Conservation (phyloP, 2,329 filamentous ascomycete genomes). For the Epichloe gansuensis region DNA sequence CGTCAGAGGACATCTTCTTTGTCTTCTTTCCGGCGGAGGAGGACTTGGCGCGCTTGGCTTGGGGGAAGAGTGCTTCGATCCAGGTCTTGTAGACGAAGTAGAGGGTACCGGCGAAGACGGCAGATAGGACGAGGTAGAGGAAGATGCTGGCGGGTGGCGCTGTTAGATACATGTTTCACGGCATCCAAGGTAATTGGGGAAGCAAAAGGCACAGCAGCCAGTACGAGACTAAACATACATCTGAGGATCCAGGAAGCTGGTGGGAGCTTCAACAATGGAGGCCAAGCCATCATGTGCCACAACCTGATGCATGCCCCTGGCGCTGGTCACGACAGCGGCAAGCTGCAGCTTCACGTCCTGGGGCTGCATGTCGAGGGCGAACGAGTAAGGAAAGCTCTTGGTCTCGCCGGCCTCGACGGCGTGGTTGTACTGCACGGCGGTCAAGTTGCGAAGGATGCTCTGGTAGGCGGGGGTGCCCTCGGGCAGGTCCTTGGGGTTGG, state of each 20-base stretch:
- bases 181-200: too few species aligned
- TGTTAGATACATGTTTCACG: neutral
- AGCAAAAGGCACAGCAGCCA: too few species aligned
- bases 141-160: slow-evolving; percentile 56
- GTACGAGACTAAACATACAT: slow-evolving; percentile 49
- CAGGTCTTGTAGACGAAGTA: slow-evolving; percentile 99
- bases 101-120: slow-evolving; percentile 62
- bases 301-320: slow-evolving; percentile 61
- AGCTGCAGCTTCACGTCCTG: slow-evolving; percentile 75
- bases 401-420: slow-evolving; percentile 64
- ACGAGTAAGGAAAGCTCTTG: slow-evolving; percentile 67
- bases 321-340: slow-evolving; percentile 57
- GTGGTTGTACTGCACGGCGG: slow-evolving; percentile 58
- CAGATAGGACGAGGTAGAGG: slow-evolving; percentile 83
- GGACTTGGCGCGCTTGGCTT: slow-evolving; percentile 58
- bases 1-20: slow-evolving; percentile 53
- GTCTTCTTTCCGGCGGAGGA: slow-evolving; percentile 34
- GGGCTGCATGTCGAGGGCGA: slow-evolving; percentile 83
- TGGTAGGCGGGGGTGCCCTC: slow-evolving; percentile 29
- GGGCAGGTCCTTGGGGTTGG: slow-evolving; percentile 40
- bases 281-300: slow-evolving; percentile 72
- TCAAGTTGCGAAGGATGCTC: slow-evolving; percentile 71
- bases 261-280: slow-evolving; percentile 77
- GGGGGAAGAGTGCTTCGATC: slow-evolving; percentile 91
- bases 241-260: slow-evolving; percentile 86